These are phyloP conservation scores for Blastobotrys chiropterorum DNA, from an alignment of 805 yeast species.

Conservation along the genomic window DNA sequence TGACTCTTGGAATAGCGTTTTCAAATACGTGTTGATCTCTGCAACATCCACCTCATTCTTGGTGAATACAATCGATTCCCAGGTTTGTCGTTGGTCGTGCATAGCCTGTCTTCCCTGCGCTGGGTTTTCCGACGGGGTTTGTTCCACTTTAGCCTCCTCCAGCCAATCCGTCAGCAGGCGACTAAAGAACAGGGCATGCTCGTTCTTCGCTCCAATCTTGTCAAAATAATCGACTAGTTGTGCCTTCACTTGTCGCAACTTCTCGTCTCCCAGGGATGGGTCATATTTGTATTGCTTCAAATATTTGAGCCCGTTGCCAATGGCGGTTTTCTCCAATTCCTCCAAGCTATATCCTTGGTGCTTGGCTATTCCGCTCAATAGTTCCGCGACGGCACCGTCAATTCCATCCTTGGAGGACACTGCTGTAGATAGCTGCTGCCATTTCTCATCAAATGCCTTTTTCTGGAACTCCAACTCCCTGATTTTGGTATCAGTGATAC, in stretches of 20 bases:
- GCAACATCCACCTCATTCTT: neutral
- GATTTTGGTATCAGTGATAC: neutral
- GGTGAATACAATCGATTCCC: slow-evolving; percentile 1
- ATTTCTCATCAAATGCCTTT: neutral
- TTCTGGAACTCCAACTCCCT: neutral
- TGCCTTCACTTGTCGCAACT: neutral
- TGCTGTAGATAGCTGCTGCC: neutral
- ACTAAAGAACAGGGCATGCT: neutral
- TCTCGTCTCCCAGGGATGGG: neutral
- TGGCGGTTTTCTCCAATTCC: neutral
- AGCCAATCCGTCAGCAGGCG: neutral
- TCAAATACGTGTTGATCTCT: neutral
- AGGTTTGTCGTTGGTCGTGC: neutral
- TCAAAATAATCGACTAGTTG: neutral
- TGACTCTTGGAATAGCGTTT: neutral
- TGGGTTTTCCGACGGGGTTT: neutral
- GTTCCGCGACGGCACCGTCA: neutral
- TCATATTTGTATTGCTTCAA: neutral
- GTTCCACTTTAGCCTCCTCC: neutral
- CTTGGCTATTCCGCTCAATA: neutral
- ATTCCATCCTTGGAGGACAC: neutral
- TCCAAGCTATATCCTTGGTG: neutral
- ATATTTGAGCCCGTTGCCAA: neutral
- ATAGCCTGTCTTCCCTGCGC: neutral
- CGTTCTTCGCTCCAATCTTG: neutral